These are phyloP conservation scores for Solanum hybrid DNA, from an alignment of 305 asterid genomes.

Conservation along the genomic window DNA sequence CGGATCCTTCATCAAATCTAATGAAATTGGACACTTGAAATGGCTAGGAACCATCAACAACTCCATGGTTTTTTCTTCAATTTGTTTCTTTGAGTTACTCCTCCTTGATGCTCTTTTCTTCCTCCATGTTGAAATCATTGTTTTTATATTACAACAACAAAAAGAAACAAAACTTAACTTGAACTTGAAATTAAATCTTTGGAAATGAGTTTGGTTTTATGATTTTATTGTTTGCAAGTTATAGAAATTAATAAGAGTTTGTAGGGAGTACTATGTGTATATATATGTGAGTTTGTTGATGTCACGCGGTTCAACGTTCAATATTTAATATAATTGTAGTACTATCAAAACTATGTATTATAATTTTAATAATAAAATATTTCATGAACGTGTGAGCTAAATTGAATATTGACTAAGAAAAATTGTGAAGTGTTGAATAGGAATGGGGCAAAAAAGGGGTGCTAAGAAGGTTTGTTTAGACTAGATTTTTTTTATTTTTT, in stretches of 20 bases:
- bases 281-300: not conserved
- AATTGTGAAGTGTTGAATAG: not conserved
- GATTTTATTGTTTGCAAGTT: not conserved
- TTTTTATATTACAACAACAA: not conserved
- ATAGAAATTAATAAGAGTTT: not conserved
- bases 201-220: not conserved
- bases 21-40: slow-evolving; percentile 49
- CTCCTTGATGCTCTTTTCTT: slow-evolving; percentile 28
- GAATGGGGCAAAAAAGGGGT: not conserved
- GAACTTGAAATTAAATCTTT: not conserved
- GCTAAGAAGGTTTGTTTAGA: not conserved
- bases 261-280: not conserved
- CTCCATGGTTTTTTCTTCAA: not conserved
- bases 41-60: slow-evolving; percentile 31
- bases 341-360: not conserved
- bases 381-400: not conserved
- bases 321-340: not conserved
- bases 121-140: slow-evolving; percentile 46
- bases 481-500: not conserved
- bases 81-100: not conserved
- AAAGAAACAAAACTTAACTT: not conserved
- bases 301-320: slow-evolving; percentile 1
- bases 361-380: not conserved
- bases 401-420: not conserved
- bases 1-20: slow-evolving; percentile 64